Percentiles rank a stretch among this genome's conserved stretches.
phyloP scores from a whole-genome alignment of 2,329 filamentous ascomycete genomes.

The Trichoderma breve region DNA sequence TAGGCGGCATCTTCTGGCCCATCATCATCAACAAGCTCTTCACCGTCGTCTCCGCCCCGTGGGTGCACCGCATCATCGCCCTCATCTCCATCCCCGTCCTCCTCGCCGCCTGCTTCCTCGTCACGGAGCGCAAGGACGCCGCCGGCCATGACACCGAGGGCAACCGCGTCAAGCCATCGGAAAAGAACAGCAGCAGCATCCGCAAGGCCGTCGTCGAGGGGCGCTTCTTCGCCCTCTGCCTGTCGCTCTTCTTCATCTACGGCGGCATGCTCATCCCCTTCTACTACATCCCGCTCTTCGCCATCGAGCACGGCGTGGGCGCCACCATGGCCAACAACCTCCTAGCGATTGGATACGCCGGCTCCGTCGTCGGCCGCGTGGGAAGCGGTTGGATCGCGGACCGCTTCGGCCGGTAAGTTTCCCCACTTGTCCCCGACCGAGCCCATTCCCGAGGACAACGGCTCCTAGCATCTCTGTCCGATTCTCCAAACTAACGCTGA shows the following conservation, averaged over 20 bases:
- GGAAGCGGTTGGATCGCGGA: conserved; percentile 52
- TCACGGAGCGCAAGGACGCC: conserved; percentile 28
- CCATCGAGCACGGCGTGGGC: conserved; percentile 45
- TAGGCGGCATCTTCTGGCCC: conserved; percentile 35
- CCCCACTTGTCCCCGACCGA: background rate
- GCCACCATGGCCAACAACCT: conserved; percentile 57
- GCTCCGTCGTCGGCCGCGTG: conserved; percentile 53
- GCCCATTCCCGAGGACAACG: background rate
- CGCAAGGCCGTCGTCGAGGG: conserved; percentile 31
- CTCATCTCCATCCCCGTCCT: conserved; percentile 30
- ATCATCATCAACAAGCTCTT: conserved; percentile 27
- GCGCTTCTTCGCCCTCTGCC: conserved; percentile 26
- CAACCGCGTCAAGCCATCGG: conserved; percentile 13
- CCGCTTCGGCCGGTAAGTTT: conserved; percentile 41
- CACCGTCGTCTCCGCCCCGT: conserved; percentile 4
- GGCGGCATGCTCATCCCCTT: conserved; percentile 33
- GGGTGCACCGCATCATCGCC: conserved; percentile 25
- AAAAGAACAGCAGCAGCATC: conserved; percentile 13
- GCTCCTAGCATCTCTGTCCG: background rate
- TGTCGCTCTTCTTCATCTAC: conserved; percentile 29
- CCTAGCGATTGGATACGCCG: conserved; percentile 60
- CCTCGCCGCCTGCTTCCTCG: conserved; percentile 28
- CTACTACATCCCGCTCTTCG: conserved; percentile 48
- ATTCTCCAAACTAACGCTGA: background rate
- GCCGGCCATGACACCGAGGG: conserved; percentile 22